Evolutionary conservation across 2,329 filamentous ascomycete species (phyloP).

Genomic region (Fusarium torreyae): DNA sequence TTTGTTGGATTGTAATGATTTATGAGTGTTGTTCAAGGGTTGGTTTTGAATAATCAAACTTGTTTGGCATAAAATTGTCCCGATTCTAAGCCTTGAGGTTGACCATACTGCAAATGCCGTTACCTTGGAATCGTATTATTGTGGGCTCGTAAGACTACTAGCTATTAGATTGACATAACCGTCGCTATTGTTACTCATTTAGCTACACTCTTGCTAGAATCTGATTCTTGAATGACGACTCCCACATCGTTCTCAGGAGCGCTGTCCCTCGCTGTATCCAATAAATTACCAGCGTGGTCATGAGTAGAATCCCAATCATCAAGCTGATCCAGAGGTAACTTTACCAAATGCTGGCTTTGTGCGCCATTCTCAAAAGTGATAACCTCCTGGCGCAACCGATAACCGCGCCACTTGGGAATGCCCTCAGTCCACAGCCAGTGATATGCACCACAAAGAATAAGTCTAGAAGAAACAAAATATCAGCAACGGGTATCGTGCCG

Average conservation of each 20-base stretch:
- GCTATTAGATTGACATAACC: too few species aligned
- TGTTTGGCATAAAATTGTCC: background rate
- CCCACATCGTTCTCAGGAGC: background rate
- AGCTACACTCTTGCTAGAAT: background rate
- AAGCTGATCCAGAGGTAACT: background rate
- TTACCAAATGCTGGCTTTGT: background rate
- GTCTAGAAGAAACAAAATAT: background rate
- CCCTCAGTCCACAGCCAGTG: constrained; percentile 71
- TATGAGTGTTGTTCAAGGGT: background rate
- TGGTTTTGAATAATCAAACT: background rate
- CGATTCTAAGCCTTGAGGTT: background rate
- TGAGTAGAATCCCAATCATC: background rate
- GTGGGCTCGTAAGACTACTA: too few species aligned
- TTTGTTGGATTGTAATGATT: constrained; percentile 6
- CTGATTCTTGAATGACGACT: background rate
- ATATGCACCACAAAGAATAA: constrained; percentile 66
- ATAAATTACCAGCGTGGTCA: background rate
- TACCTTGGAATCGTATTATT: background rate
- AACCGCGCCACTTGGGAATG: constrained; percentile 66
- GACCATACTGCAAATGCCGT: background rate
- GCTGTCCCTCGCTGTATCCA: background rate
- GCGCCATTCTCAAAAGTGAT: background rate
- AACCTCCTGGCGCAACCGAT: constrained; percentile 57
- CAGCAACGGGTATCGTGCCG: background rate
- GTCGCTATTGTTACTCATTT: background rate